Conservation (phyloP, 164 flowering plant genomes). For the Cinnamomum micranthum region DNA sequence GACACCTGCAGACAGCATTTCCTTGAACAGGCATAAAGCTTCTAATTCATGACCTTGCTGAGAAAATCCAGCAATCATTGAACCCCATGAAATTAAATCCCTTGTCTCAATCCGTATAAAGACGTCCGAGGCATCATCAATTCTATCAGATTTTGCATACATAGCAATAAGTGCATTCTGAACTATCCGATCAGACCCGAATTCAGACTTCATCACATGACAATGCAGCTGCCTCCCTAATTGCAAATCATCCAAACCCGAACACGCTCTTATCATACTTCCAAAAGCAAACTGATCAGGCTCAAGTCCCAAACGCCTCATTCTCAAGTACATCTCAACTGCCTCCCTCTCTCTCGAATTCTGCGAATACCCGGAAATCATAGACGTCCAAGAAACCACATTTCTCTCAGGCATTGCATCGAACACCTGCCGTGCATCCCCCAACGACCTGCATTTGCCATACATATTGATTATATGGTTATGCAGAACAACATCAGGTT, state of each 20-base stretch:
- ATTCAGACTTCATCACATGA: conserved; percentile 43
- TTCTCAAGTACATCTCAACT: conserved; percentile 32
- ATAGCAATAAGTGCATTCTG: conserved; percentile 67
- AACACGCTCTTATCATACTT: conserved; percentile 49
- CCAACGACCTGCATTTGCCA: conserved; percentile 57
- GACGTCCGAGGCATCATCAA: conserved; percentile 40
- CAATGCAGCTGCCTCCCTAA: conserved; percentile 62
- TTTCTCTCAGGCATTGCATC: conserved; percentile 49
- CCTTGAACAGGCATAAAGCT: conserved; percentile 45
- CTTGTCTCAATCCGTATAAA: conserved; percentile 36
- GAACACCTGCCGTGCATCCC: conserved; percentile 50
- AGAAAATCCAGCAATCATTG: conserved; percentile 58
- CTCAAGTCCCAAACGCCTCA: conserved; percentile 40
- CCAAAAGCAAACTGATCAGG: conserved; percentile 66
- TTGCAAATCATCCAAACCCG: conserved; percentile 27
- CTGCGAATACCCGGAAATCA: conserved; percentile 66
- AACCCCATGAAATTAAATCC: conserved; percentile 71
- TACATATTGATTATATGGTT: conserved; percentile 67
- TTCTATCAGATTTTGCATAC: conserved; percentile 46
- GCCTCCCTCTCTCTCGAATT: conserved; percentile 41
- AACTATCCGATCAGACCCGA: conserved; percentile 36
- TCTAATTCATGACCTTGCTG: conserved; percentile 50
- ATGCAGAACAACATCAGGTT: conserved; percentile 40
- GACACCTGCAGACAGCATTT: conserved; percentile 38
- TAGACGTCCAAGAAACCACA: conserved; percentile 65